Percentiles rank a stretch among this genome's conserved stretches.
Evolutionary conservation across 257 asterid species (phyloP).

Genomic region (Striga asiatica): DNA sequence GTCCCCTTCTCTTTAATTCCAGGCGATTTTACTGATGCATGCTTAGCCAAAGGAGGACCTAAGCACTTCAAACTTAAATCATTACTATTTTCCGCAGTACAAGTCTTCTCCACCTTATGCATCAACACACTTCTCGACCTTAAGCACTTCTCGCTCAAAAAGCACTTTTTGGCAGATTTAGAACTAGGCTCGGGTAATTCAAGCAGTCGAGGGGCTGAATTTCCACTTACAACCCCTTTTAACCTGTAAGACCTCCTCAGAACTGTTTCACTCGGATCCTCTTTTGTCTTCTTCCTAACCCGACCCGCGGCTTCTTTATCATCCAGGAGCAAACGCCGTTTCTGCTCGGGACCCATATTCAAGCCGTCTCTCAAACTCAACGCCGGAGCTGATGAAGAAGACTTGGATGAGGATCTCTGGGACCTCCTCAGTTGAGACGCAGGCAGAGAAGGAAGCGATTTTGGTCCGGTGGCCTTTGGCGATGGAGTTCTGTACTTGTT

Average conservation of each 20-base stretch:
- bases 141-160: conserved; percentile 23
- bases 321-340: conserved; percentile 20
- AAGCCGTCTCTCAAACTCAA: conserved; percentile 8
- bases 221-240: conserved; percentile 16
- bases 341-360: conserved; percentile 14
- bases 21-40: background rate
- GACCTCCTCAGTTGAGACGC: too few relatives aligned
- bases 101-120: conserved; percentile 11
- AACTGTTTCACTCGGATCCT: background rate
- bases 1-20: background rate
- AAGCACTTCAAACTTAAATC: conserved; percentile 8
- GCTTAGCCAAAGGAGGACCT: conserved; percentile 13
- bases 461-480: too few relatives aligned
- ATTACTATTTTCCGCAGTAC: background rate
- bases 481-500: conserved; percentile 23
- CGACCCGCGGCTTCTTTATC: conserved; percentile 6
- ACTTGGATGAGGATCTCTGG: too few relatives aligned
- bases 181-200: conserved; percentile 24
- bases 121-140: conserved; percentile 25
- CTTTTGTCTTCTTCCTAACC: conserved; percentile 17
- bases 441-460: too few relatives aligned
- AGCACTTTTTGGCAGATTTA: background rate
- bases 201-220: conserved; percentile 8
- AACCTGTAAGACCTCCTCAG: conserved; percentile 23
- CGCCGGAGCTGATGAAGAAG: too few relatives aligned